Percentiles rank a stretch among this genome's conserved stretches.
These are phyloP conservation scores for Fusarium piperis DNA, from an alignment of 2,329 filamentous ascomycete species.

Conservation along the genomic window DNA sequence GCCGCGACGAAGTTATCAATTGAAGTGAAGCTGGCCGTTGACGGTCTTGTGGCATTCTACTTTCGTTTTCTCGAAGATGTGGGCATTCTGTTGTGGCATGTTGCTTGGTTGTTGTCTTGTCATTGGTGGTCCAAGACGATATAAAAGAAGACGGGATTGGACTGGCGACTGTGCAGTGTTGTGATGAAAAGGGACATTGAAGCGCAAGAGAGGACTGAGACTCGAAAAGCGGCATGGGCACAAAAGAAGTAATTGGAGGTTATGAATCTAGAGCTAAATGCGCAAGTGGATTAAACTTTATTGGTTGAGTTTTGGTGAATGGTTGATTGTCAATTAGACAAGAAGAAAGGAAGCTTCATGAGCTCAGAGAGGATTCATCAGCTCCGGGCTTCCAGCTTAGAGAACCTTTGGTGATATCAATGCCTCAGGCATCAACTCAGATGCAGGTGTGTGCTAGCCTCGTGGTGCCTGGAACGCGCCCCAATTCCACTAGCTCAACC, in stretches of 20 bases:
- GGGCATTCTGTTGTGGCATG: conserved; percentile 34
- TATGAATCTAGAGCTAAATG: conserved; percentile 32
- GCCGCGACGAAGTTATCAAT: conserved; percentile 42
- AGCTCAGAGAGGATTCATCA: background rate
- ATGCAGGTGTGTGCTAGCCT: conserved; percentile 17
- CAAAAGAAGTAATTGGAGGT: background rate
- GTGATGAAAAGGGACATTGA: conserved; percentile 27
- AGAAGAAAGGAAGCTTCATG: background rate
- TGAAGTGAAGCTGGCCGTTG: conserved; percentile 43
- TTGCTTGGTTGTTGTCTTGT: conserved; percentile 34
- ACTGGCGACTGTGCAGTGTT: conserved; percentile 27
- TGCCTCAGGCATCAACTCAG: conserved; percentile 35
- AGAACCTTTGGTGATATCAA: background rate
- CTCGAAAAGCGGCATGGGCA: conserved; percentile 16
- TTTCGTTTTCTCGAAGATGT: conserved; percentile 39
- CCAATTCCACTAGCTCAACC: conserved; percentile 31
- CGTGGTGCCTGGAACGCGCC: conserved; percentile 11
- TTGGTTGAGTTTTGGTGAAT: background rate
- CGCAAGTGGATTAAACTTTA: conserved; percentile 30
- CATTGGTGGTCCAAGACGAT: conserved; percentile 36
- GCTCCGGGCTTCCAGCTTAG: background rate
- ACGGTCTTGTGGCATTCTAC: conserved; percentile 40
- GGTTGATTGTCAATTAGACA: background rate
- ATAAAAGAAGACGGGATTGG: conserved; percentile 35
- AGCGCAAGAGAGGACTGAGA: conserved; percentile 15